Conservation (phyloP, 139 green algal genomes). For the Picochlorum costavermella region DNA sequence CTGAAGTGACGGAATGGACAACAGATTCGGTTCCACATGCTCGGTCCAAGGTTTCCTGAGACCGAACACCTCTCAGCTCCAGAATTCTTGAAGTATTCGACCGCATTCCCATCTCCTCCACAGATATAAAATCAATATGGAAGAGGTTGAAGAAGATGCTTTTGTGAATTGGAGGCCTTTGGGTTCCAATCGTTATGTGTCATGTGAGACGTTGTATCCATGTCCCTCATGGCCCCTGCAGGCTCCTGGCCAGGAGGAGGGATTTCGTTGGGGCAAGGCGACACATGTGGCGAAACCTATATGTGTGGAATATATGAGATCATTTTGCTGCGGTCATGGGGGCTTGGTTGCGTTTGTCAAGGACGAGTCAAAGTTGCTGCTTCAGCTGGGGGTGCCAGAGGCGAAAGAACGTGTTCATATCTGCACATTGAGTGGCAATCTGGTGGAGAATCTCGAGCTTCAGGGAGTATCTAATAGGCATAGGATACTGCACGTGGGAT, state of each 20-base stretch:
- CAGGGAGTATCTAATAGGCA: constrained; percentile 52
- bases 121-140: too few species aligned
- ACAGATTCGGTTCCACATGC: too few species aligned
- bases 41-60: too few species aligned
- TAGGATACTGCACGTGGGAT: constrained; percentile 59
- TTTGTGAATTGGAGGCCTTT: too few species aligned
- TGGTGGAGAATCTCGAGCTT: constrained; percentile 34
- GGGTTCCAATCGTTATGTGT: too few species aligned
- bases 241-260: neutral
- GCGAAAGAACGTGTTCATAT: constrained; percentile 32
- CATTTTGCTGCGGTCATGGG: constrained; percentile 44
- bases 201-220: too few species aligned
- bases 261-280: neutral
- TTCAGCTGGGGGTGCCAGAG: constrained; percentile 22
- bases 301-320: neutral
- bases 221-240: neutral
- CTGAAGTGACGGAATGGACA: too few species aligned
- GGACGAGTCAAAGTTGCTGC: constrained; percentile 70
- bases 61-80: too few species aligned
- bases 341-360: constrained; percentile 73
- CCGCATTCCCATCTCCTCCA: too few species aligned
- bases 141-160: too few species aligned
- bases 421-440: constrained; percentile 47
- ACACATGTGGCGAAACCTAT: neutral
- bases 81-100: too few species aligned